phyloP scores from a whole-genome alignment of 2,329 filamentous ascomycete genomes.

The Pseudocercospora cruenta region DNA sequence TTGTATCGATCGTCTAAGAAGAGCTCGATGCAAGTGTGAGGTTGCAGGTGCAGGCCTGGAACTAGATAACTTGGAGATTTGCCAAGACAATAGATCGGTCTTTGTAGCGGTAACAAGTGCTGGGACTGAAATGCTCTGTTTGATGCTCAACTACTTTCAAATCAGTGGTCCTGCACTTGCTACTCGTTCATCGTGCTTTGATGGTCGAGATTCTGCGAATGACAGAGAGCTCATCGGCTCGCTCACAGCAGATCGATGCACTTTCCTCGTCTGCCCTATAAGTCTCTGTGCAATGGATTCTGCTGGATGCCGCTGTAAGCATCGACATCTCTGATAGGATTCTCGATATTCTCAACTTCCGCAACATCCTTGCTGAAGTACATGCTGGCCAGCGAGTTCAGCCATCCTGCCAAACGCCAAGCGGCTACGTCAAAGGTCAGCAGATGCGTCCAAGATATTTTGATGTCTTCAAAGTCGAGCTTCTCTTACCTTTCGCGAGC shows the following conservation, averaged over 20 bases:
- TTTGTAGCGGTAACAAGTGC: too few species aligned
- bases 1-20: too few species aligned
- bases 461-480: slow-evolving; percentile 8
- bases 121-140: too few species aligned
- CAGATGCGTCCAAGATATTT: not conserved
- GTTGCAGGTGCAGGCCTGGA: too few species aligned
- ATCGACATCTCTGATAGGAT: not conserved
- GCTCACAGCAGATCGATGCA: not conserved
- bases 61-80: too few species aligned
- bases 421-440: slow-evolving; percentile 28
- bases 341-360: not conserved
- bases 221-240: not conserved
- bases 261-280: not conserved
- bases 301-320: not conserved
- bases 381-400: slow-evolving; percentile 40
- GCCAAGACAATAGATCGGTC: too few species aligned
- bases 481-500: slow-evolving; percentile 40
- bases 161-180: not conserved
- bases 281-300: not conserved
- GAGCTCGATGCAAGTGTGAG: too few species aligned
- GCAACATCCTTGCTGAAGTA: not conserved
- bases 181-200: not conserved
- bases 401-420: slow-evolving; percentile 44
- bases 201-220: not conserved
- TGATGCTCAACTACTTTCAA: not conserved